Percentiles rank a stretch among this genome's conserved stretches.
phyloP scores from a whole-genome alignment of 164 flowering plant genomes.

The Amborella trichopoda region DNA sequence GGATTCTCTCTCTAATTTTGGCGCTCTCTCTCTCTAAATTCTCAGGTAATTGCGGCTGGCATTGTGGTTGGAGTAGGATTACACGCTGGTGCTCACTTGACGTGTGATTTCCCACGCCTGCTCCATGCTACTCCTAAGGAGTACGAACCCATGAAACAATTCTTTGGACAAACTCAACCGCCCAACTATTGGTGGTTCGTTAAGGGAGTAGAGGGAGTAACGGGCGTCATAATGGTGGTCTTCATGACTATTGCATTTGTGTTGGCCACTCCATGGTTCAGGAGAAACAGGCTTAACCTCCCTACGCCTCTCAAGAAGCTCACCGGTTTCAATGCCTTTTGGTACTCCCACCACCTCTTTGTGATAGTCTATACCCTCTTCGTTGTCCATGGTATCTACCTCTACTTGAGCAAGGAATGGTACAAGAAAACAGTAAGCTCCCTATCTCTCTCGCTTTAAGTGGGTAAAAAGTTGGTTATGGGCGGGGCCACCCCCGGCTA shows the following conservation, averaged over 20 bases:
- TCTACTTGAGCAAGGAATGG: constrained; percentile 23
- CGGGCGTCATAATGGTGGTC: constrained; percentile 25
- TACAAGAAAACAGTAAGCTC: constrained; percentile 23
- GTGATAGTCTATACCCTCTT: constrained; percentile 23
- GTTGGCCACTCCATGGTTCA: constrained; percentile 26
- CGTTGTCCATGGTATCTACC: constrained; percentile 20
- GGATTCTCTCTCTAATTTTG: background rate
- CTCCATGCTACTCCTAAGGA: constrained; percentile 28
- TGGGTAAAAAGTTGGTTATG: no score
- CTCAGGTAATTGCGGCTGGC: constrained; percentile 21
- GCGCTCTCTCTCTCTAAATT: no score
- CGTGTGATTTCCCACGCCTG: constrained; percentile 31
- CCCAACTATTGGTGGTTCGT: constrained; percentile 26
- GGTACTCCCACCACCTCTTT: constrained; percentile 32
- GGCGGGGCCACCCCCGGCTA: no score
- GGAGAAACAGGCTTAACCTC: constrained; percentile 20
- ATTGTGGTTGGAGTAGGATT: constrained; percentile 19
- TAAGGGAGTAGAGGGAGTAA: constrained; percentile 17
- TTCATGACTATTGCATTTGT: constrained; percentile 22
- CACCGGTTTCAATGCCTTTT: constrained; percentile 30
- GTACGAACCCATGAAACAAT: constrained; percentile 41
- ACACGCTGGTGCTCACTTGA: constrained; percentile 21
- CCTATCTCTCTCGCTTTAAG: no score
- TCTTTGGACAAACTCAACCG: constrained; percentile 37
- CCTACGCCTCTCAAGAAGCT: constrained; percentile 15